phyloP scores from a whole-genome alignment of 208 protist genomes.

The Tritrichomonas foetus region DNA sequence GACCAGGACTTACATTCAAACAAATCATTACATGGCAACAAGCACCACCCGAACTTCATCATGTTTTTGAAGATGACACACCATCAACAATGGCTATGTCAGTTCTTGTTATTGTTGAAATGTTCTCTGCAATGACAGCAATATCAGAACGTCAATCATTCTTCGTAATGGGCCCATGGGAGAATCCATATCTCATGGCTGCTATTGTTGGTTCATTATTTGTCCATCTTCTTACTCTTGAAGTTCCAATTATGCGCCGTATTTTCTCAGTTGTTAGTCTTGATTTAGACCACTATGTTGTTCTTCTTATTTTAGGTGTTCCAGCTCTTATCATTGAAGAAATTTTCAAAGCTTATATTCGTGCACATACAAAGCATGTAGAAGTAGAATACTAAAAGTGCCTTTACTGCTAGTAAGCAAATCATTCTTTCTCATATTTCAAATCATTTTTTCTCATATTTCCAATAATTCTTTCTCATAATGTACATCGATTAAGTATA shows the following conservation, averaged over 20 bases:
- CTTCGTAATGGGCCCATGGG: slow-evolving; percentile 50
- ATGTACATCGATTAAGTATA: too few species aligned
- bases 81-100: slow-evolving; percentile 75
- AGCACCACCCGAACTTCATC: slow-evolving; percentile 4
- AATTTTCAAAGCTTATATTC: slow-evolving; percentile 67
- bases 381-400: neutral
- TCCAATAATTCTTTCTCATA: too few species aligned
- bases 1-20: slow-evolving; percentile 45
- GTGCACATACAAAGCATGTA: slow-evolving; percentile 2
- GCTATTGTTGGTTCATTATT: slow-evolving; percentile 70
- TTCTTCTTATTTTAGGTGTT: slow-evolving; percentile 71
- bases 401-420: too few species aligned
- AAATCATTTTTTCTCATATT: too few species aligned
- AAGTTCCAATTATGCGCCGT: slow-evolving; percentile 71
- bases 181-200: slow-evolving; percentile 61
- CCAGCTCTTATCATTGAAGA: slow-evolving; percentile 86
- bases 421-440: too few species aligned
- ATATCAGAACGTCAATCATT: slow-evolving; percentile 74
- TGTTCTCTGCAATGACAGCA: slow-evolving; percentile 85
- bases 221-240: slow-evolving; percentile 78
- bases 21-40: slow-evolving; percentile 43
- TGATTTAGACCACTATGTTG: slow-evolving; percentile 73
- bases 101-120: slow-evolving; percentile 81
- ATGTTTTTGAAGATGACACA: slow-evolving; percentile 48
- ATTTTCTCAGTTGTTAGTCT: slow-evolving; percentile 75